phyloP scores from a whole-genome alignment of 306 rosid species.

The Acacia acuminata region DNA sequence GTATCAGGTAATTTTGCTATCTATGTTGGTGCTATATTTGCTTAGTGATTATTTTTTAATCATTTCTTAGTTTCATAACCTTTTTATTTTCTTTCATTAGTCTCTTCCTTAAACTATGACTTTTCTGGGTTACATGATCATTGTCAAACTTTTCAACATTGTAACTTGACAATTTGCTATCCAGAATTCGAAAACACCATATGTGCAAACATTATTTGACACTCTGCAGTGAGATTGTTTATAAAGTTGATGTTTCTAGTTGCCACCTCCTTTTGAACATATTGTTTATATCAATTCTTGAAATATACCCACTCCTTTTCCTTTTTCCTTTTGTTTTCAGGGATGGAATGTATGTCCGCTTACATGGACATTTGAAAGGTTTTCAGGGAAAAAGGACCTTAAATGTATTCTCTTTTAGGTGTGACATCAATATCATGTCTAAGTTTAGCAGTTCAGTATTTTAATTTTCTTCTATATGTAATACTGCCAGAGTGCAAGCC shows the following conservation, averaged over 20 bases:
- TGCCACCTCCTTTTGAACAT: not conserved
- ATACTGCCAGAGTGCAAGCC: not conserved
- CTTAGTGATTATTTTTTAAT: not conserved
- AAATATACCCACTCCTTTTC: not conserved
- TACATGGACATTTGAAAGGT: conserved; percentile 80
- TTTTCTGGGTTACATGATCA: conserved; percentile 7
- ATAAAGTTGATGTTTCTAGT: not conserved
- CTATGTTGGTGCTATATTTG: not conserved
- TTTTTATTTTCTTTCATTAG: not conserved
- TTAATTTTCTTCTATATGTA: conserved; percentile 8
- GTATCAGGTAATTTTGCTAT: conserved; percentile 47
- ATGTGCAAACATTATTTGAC: not conserved
- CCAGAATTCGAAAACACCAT: not conserved
- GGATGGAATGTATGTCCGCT: conserved; percentile 81
- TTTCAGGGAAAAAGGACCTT: conserved; percentile 78
- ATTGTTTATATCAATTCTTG: not conserved
- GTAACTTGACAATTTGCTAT: not conserved
- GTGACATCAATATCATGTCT: not conserved
- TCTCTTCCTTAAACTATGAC: not conserved
- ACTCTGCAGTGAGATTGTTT: conserved; percentile 4
- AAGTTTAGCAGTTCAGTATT: conserved; percentile 23
- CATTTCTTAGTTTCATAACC: not conserved
- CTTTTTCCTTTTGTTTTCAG: conserved; percentile 30
- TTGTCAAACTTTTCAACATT: not conserved
- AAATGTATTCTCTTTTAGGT: conserved; percentile 50